Base-by-base conservation (phyloP, 371 early-diverging fungal genomes). In the Mucor racemosus region DNA sequence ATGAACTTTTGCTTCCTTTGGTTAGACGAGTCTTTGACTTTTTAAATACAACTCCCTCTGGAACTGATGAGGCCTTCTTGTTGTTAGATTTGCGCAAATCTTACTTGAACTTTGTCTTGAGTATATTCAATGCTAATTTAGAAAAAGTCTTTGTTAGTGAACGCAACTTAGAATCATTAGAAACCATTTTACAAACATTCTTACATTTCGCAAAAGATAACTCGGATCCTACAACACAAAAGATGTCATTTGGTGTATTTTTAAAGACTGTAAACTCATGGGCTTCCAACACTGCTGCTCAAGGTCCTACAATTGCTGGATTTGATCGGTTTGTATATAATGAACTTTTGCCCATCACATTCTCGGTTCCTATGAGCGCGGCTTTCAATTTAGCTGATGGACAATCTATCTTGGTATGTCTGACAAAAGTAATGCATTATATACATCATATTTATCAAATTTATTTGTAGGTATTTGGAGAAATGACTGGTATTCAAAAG, bases 41-140 rank as follows among this genome's bases (percentile, higher is more conserved):
- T 65, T 77, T 97, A 26, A 91, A 94, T 71, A 90, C 92, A 66
- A 80, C 89, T 1, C 89, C 95, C 1, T 82, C 87, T 60, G 98
- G 98, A 11, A 95, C 95, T 1, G 98, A 98, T 72, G 97, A 96
- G 73, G 87, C 88, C 0, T 66, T 95, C 48, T 78, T 92, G 42
- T 77, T 92, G 59, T 76, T 86, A 10, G 92, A 93, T 31, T 84
- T 98, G 39, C 90, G 92, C 39, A 91, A 90, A 75, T 85, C 92
- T 0, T 97, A 96, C 67, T 78, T 98, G 38, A 86, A 85, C 7
- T 93, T 97, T 76, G 66, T 98, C 56, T 81, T 87, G 21, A 86
- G 88, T n/a, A 71, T 96, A 39, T 95, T 97, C 78, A 91, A 92
- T 63, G 84, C 90, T 9, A 91, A 90, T 38, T 76, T 97, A 62